These are phyloP conservation scores for Podospora appendiculata DNA, from an alignment of 495 filamentous ascomycete genomes.

Conservation along the genomic window DNA sequence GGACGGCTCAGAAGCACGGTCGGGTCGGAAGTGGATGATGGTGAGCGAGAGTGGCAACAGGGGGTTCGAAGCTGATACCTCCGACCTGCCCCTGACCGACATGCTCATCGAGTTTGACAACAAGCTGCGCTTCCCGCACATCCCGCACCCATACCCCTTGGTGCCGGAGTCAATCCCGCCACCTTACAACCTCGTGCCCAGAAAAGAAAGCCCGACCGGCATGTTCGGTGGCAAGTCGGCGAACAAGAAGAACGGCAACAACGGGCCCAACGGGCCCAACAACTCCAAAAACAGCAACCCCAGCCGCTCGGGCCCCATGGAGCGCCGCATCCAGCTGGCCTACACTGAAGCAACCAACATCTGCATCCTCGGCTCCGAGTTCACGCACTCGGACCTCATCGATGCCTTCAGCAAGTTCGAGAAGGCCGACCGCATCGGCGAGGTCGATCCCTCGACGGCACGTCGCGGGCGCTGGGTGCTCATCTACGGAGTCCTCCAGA, in stretches of 20 bases:
- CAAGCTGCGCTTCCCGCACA: slow-evolving; percentile 52
- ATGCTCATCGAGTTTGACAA: slow-evolving; percentile 63
- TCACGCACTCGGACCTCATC: not conserved
- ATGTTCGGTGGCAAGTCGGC: slow-evolving; percentile 20
- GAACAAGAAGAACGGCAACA: slow-evolving; percentile 22
- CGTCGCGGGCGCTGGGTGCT: slow-evolving; percentile 65
- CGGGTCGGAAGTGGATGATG: slow-evolving; percentile 54
- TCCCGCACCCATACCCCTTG: slow-evolving; percentile 62
- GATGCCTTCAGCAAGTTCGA: slow-evolving; percentile 45
- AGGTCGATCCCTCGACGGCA: slow-evolving; percentile 48
- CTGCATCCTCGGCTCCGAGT: slow-evolving; percentile 1
- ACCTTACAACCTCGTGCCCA: not conserved
- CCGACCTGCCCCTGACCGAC: slow-evolving; percentile 56
- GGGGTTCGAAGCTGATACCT: slow-evolving; percentile 52
- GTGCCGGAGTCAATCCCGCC: slow-evolving; percentile 46
- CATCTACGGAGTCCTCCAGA: slow-evolving; percentile 65
- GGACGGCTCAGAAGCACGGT: slow-evolving; percentile 50
- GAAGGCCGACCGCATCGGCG: slow-evolving; percentile 42
- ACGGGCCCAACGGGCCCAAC: not conserved
- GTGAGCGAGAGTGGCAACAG: slow-evolving; percentile 41
- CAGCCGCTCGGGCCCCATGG: slow-evolving; percentile 18
- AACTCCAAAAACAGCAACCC: slow-evolving; percentile 8
- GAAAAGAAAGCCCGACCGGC: slow-evolving; percentile 2
- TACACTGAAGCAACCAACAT: slow-evolving; percentile 66
- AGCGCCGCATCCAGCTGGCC: slow-evolving; percentile 48